Evolutionary conservation across 2,329 filamentous ascomycete genomes (phyloP).

Genomic region (Aspergillus glaucus): DNA sequence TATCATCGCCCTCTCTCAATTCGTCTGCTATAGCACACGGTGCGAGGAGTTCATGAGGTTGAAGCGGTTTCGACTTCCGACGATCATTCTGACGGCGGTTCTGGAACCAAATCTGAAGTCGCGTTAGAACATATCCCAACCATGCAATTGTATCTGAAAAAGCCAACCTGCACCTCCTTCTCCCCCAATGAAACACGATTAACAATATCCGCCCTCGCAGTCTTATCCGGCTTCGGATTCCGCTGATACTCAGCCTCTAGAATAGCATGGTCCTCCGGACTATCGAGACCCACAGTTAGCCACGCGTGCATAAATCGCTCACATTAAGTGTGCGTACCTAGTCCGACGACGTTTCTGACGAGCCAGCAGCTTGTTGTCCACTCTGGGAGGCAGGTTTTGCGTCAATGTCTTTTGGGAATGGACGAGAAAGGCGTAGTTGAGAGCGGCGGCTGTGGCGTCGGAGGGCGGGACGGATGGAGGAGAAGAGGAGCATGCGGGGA

Average conservation of each 20-base stretch:
- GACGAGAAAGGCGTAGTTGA: slow-evolving; percentile 52
- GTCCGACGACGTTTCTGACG: slow-evolving; percentile 58
- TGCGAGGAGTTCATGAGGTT: slow-evolving; percentile 64
- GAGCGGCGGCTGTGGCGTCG: slow-evolving; percentile 26
- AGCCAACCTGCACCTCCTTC: slow-evolving; percentile 87
- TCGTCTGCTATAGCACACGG: slow-evolving; percentile 24
- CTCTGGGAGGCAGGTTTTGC: slow-evolving; percentile 50
- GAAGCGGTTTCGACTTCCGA: slow-evolving; percentile 76
- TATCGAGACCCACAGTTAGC: slow-evolving; percentile 31
- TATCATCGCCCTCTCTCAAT: slow-evolving; percentile 24
- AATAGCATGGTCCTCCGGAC: slow-evolving; percentile 80
- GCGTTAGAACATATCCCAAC: slow-evolving; percentile 20
- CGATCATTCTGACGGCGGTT: slow-evolving; percentile 90
- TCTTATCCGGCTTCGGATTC: slow-evolving; percentile 89
- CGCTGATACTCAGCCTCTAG: slow-evolving; percentile 78
- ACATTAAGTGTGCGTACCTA: slow-evolving; percentile 40
- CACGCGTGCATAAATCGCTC: slow-evolving; percentile 6
- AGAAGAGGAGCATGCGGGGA: slow-evolving; percentile 24
- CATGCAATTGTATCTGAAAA: slow-evolving; percentile 6
- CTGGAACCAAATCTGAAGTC: slow-evolving; percentile 86
- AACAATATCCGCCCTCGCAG: slow-evolving; percentile 76
- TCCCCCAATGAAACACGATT: slow-evolving; percentile 81
- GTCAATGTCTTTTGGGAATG: slow-evolving; percentile 53
- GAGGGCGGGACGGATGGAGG: slow-evolving; percentile 27
- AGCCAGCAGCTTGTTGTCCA: slow-evolving; percentile 55